A percentile compares a stretch with the other conserved stretches of the same genome.
phyloP scores from a whole-genome alignment of 768 basidiomycete species.

The Agrocybe pediades region DNA sequence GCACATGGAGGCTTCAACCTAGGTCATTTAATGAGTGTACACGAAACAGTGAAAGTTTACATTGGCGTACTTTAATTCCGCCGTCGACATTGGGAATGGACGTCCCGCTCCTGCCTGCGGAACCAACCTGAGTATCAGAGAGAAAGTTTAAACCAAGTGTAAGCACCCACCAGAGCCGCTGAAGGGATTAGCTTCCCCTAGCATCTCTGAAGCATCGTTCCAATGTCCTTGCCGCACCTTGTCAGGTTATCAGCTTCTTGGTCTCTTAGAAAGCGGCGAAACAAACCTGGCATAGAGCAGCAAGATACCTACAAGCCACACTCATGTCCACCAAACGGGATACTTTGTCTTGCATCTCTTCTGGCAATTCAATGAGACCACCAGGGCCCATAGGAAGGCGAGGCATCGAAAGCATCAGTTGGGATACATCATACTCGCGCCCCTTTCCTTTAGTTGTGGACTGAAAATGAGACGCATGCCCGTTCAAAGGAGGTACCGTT shows the following conservation, averaged over 20 bases:
- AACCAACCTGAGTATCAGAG: conserved; percentile 1
- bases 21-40: background rate
- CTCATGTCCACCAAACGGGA: conserved; percentile 91
- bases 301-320: conserved; percentile 93
- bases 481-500: conserved; percentile 39
- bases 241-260: conserved; percentile 2
- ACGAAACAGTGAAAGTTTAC: background rate
- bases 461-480: conserved; percentile 33
- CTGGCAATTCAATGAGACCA: conserved; percentile 70
- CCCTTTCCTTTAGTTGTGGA: conserved; percentile 60
- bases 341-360: conserved; percentile 62
- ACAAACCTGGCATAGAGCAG: conserved; percentile 89
- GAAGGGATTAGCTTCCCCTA: conserved; percentile 93
- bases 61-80: conserved; percentile 81
- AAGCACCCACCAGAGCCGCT: conserved; percentile 56
- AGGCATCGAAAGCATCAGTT: conserved; percentile 36
- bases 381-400: conserved; percentile 73
- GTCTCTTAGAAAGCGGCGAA: background rate
- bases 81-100: conserved; percentile 84
- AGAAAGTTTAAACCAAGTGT: background rate
- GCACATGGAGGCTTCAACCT: conserved; percentile 99
- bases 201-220: conserved; percentile 88
- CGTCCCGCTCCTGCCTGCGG: conserved; percentile 61
- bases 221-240: conserved; percentile 89
- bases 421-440: conserved; percentile 49